Conservation (phyloP, 352 stramenopile species). For the Globisporangium uncinulatum region DNA sequence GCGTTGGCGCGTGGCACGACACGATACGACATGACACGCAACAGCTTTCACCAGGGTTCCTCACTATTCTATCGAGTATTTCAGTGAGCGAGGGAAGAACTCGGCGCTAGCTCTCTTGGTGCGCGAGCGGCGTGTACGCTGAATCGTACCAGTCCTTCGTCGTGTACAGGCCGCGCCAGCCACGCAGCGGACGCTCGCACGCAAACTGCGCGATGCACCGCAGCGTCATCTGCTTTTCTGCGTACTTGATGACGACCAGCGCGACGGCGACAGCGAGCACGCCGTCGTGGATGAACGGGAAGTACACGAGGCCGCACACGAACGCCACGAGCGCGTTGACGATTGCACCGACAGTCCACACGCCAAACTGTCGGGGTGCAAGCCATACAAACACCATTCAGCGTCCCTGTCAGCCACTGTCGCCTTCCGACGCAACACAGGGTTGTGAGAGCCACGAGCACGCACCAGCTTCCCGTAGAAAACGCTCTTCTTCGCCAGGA, state of each 20-base stretch:
- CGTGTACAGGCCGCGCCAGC: constrained; percentile 75
- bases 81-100: not conserved
- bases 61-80: no score
- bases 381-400: not conserved
- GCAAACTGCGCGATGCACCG: constrained; percentile 78
- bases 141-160: constrained; percentile 86
- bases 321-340: constrained; percentile 70
- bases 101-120: constrained; percentile 49
- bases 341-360: constrained; percentile 69
- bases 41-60: no score
- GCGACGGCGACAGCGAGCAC: constrained; percentile 51
- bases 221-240: constrained; percentile 61
- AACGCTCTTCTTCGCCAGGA: constrained; percentile 62
- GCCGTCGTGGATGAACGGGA: constrained; percentile 63
- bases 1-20: no score
- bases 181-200: constrained; percentile 49
- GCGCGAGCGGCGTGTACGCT: constrained; percentile 72
- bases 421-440: no score
- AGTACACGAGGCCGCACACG: constrained; percentile 44
- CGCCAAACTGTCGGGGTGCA: constrained; percentile 21
- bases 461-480: constrained; percentile 69
- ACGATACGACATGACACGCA: no score
- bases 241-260: constrained; percentile 58
- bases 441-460: not conserved
- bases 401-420: no score